A percentile compares a stretch with the other conserved stretches of the same genome.
phyloP scores from a whole-genome alignment of 768 basidiomycete species.

The Mycena floridula region DNA sequence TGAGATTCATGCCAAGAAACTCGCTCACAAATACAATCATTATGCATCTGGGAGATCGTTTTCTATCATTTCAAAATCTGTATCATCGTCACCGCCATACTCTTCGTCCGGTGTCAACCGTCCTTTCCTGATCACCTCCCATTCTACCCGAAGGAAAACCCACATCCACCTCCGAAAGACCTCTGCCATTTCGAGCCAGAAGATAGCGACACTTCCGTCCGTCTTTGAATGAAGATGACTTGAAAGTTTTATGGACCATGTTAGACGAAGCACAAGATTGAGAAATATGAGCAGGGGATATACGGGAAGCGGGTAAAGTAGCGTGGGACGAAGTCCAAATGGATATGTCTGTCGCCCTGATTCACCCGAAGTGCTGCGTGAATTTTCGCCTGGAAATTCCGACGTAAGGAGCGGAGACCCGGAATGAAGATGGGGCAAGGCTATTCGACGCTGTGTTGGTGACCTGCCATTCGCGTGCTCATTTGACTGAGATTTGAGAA shows the following conservation, averaged over 20 bases:
- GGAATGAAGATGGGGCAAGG: constrained; percentile 43
- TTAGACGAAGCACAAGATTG: constrained; percentile 6
- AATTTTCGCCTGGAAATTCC: constrained; percentile 9
- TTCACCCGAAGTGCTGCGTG: constrained; percentile 11
- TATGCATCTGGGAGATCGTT: constrained; percentile 3
- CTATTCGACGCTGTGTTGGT: constrained; percentile 34
- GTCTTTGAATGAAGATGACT: constrained; percentile 8
- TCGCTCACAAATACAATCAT: not conserved
- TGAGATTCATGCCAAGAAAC: not conserved
- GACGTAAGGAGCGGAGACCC: constrained; percentile 16
- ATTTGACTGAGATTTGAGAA: constrained; percentile 45
- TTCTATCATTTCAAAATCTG: constrained; percentile 34
- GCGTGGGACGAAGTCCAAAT: constrained; percentile 65
- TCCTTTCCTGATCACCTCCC: constrained; percentile 76
- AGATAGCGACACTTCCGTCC: constrained; percentile 78
- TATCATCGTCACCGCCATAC: constrained; percentile 23
- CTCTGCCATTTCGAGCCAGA: constrained; percentile 89
- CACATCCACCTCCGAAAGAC: constrained; percentile 92
- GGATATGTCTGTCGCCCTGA: constrained; percentile 35
- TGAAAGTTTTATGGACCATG: constrained; percentile 15
- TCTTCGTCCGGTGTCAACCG: constrained; percentile 18
- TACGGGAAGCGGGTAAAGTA: constrained; percentile 74
- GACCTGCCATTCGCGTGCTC: constrained; percentile 19
- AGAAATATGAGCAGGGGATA: constrained; percentile 56
- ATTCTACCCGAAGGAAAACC: constrained; percentile 96